Evolutionary conservation across 257 asterid genomes (phyloP).

Genomic region (Linderniella brevidens): DNA sequence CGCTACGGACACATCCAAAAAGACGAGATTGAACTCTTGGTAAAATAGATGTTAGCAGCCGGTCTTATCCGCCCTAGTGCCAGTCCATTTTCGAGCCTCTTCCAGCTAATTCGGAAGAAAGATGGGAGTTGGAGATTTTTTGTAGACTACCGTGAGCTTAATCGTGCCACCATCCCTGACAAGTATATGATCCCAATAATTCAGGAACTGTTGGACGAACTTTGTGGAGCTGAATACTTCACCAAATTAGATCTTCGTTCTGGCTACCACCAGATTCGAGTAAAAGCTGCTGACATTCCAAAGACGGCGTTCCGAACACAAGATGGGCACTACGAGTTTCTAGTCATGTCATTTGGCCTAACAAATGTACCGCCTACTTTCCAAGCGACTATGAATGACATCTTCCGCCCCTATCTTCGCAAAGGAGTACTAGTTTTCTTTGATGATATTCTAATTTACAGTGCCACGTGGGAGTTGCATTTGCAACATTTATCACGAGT

Average conservation of each 20-base stretch:
- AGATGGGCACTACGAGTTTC: too few species aligned
- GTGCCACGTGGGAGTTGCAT: neutral
- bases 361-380: neutral
- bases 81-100: too few species aligned
- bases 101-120: too few species aligned
- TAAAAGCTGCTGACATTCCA: neutral
- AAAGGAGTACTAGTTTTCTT: neutral
- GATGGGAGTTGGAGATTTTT: too few species aligned
- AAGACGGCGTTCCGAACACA: neutral
- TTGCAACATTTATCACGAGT: neutral
- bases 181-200: neutral
- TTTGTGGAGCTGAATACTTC: neutral
- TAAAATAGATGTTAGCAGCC: neutral
- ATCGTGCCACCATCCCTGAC: neutral
- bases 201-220: neutral
- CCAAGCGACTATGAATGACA: slow-evolving; percentile 1
- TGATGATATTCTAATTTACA: neutral
- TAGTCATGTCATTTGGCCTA: neutral
- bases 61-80: neutral
- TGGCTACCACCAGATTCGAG: too few species aligned
- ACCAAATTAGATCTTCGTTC: too few species aligned
- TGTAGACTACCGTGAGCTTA: too few species aligned
- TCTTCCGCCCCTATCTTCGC: neutral
- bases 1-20: too few species aligned
- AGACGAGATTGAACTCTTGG: neutral